Base-by-base conservation (phyloP, 768 basidiomycete genomes). In the Auriscalpium vulgare region DNA sequence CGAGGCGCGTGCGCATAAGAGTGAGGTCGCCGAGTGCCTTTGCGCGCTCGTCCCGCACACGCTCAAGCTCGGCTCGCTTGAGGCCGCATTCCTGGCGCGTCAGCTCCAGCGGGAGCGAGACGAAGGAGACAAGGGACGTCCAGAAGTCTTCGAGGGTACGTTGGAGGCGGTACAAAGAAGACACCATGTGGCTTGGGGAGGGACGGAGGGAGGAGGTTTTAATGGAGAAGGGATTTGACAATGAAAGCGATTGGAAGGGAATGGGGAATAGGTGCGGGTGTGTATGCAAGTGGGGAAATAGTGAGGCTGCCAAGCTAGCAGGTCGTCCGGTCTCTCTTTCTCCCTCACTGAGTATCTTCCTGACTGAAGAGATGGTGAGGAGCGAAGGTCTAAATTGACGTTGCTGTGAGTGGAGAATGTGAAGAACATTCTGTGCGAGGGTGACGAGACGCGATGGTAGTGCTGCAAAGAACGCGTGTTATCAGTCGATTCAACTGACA, bases 21-120 rank as follows among this genome's bases (percentile, higher is more conserved):
- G 83, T 74, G 7, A 94, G 75, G 3, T 69, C 67, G 1, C 91
- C 91, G 4, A 94, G 77, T 8, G 75, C 71, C 60, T 84, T 75
- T 0, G 91, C 90, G 4, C 82, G 76, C 60, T 82, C 76, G 62
- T 94, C 80, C 11, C 90, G 78, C 2, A 88, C 74, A 29, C 68
- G 76, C 57, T 87, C 79, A 14, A 93, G 74, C 47, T 77, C 74
- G 46, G 71, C 72, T 14, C 82, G 78, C 59, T 85, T 87, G 55
- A 77, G 69, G 21, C 67, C 69, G 64, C 87, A 87, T 68, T 94
- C 91, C 55, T 87, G 82, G 16, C 78, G 74, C 1, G 82, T 74
- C 23, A 91, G 75, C 49, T 79, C 74, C 34, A 89, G 67, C 0
- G 90, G 91, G 19, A 82, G 73, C 21, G 69, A 71, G 37, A 72